A percentile compares a stretch with the other conserved stretches of the same genome.
Evolutionary conservation across 345 rosid genomes (phyloP).

Genomic region (Bruguiera sexangula): DNA sequence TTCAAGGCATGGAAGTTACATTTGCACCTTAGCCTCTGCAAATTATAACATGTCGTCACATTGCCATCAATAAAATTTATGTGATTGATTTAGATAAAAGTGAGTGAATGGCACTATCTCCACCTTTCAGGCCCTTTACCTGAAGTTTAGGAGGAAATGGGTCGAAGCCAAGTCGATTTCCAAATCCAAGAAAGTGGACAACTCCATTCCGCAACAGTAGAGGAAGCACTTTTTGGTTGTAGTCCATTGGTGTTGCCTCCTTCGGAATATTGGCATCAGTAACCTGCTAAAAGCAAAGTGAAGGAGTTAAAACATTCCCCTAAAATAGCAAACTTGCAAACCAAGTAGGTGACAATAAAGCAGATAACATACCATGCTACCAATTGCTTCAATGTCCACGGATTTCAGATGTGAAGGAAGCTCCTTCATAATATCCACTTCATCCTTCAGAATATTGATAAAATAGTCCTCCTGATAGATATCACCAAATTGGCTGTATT

Average conservation of each 20-base stretch:
- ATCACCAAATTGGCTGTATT: conserved; percentile 80
- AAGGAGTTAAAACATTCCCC: conserved; percentile 4
- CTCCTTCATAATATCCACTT: conserved; percentile 61
- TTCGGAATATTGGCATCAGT: conserved; percentile 78
- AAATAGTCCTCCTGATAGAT: conserved; percentile 75
- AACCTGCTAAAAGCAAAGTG: conserved; percentile 42
- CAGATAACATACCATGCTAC: conserved; percentile 50
- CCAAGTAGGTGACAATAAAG: conserved; percentile 6
- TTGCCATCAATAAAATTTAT: no score
- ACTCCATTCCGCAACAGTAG: conserved; percentile 48
- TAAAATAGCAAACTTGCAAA: neutral
- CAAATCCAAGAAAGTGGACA: conserved; percentile 85
- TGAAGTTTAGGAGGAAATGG: conserved; percentile 71
- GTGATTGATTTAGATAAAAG: neutral
- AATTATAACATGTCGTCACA: neutral
- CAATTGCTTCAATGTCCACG: conserved; percentile 57
- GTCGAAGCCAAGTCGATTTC: conserved; percentile 90
- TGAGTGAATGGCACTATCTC: neutral
- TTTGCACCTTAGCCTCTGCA: conserved; percentile 82
- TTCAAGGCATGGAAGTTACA: conserved; percentile 89
- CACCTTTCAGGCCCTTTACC: conserved; percentile 34
- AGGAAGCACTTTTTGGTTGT: conserved; percentile 57
- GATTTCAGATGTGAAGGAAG: conserved; percentile 64
- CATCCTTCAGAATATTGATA: conserved; percentile 53
- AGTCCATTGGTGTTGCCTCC: conserved; percentile 77